A percentile compares a stretch with the other conserved stretches of the same genome.
These are phyloP conservation scores for Lentinula sp. DNA, from an alignment of 768 basidiomycete genomes.

Conservation along the genomic window DNA sequence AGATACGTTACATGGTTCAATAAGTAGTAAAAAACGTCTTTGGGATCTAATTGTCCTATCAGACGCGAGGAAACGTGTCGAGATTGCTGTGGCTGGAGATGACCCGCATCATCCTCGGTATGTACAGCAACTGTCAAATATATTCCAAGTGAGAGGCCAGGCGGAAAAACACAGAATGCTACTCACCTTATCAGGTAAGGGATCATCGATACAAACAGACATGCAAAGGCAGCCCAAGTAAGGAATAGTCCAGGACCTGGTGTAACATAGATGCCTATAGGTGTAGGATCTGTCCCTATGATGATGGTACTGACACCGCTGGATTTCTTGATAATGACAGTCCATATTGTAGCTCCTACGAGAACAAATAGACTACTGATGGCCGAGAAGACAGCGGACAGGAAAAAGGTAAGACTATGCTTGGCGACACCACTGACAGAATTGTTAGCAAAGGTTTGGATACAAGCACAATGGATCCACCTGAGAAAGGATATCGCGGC, in stretches of 20 bases:
- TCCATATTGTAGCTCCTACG: constrained; percentile 73
- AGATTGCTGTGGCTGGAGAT: neutral
- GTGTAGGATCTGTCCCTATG: constrained; percentile 29
- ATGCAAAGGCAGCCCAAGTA: constrained; percentile 71
- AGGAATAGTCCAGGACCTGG: constrained; percentile 59
- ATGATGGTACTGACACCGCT: constrained; percentile 50
- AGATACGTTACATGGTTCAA: neutral
- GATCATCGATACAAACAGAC: constrained; percentile 55
- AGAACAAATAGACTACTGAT: constrained; percentile 57
- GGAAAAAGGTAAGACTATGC: constrained; percentile 58
- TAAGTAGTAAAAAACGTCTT: neutral
- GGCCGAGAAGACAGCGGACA: constrained; percentile 59
- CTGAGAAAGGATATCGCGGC: constrained; percentile 58
- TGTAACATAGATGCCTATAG: constrained; percentile 59
- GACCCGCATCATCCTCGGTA: constrained; percentile 50
- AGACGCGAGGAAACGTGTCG: neutral
- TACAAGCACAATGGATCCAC: constrained; percentile 33
- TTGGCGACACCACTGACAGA: constrained; percentile 56
- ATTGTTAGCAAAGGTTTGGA: constrained; percentile 6
- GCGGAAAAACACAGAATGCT: neutral
- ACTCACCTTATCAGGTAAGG: constrained; percentile 76
- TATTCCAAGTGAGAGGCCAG: neutral
- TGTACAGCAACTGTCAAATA: constrained; percentile 63
- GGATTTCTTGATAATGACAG: constrained; percentile 60
- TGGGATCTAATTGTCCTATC: neutral